Evolutionary conservation across 441 rosid genomes (phyloP), one percentile per base, ranked within the genome.

Genomic region (Erodium moschatum): DNA sequence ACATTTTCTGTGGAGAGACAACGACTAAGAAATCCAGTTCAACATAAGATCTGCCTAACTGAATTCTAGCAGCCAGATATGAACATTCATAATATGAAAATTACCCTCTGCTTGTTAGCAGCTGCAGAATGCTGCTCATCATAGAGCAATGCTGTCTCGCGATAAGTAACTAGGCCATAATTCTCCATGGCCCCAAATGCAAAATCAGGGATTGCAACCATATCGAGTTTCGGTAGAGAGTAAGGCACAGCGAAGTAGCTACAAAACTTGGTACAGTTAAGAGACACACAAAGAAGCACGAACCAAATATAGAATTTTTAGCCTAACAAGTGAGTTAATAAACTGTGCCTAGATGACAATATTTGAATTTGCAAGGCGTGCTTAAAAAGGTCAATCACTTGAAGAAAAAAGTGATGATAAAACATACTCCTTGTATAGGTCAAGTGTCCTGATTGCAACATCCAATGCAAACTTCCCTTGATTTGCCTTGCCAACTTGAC

Each of bases 171-270:
- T 77, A 91, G 82, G 56, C 98, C 98, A 77, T 89, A 93, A 76
- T 93, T 93, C 86, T 93, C 97, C 97, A 91, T 93, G 68, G 98
- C 98, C 69, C 98, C 97, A 74, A 87, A 86, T 80, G 98, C 89
- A 83, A 93, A 93, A 78, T 93, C 98, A 42, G 97, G 98, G 33
- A 93, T 87, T 8, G 98, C 96, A 77, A 93, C 83, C 97, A 93
- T 89, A 83, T 91, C 97, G 80, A 93, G 68, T 79, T 93, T 91
- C 5, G 98, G 97, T 71, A 91, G 96, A 69, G 95, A 73, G 69
- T 93, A 93, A 64, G 90, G 96, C 72, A 85, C 85, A 21, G 86
- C 89, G 85, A 93, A 93, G 81, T 93, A 93, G 61, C 97, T 93
- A 77, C 16, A 70, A 18, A 70, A 77, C 64, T 50, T 60, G 7